These are phyloP conservation scores for Colletotrichum navitas DNA, from an alignment of 2,329 filamentous ascomycete genomes.

Conservation along the genomic window DNA sequence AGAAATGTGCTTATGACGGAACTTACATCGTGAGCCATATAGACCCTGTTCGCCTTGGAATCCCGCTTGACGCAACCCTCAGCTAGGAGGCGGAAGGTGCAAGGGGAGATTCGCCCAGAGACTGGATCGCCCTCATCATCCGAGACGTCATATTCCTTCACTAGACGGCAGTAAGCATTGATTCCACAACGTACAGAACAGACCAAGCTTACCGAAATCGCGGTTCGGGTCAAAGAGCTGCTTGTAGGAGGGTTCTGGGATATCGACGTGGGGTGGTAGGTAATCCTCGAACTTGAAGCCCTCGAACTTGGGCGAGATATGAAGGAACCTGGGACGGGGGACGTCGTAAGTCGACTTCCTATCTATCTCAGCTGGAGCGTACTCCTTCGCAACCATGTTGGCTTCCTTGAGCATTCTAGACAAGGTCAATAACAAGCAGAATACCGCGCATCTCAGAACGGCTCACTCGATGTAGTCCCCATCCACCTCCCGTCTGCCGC, in stretches of 20 bases:
- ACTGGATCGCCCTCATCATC: constrained; percentile 57
- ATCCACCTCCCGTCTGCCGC: constrained; percentile 1
- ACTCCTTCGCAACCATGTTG: constrained; percentile 24
- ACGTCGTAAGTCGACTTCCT: constrained; percentile 36
- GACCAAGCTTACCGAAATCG: constrained; percentile 20
- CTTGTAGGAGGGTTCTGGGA: constrained; percentile 3
- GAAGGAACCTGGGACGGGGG: constrained; percentile 41
- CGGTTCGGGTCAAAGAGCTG: constrained; percentile 28
- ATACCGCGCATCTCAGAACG: neutral
- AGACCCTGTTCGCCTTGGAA: constrained; percentile 34
- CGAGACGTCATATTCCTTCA: constrained; percentile 49
- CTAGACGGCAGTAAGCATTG: neutral
- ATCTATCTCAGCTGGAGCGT: constrained; percentile 26
- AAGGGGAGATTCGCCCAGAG: constrained; percentile 55
- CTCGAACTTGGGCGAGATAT: constrained; percentile 33
- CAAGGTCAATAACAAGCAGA: neutral
- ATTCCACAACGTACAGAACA: neutral
- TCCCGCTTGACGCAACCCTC: constrained; percentile 52
- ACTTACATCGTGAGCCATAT: constrained; percentile 44
- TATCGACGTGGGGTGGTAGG: constrained; percentile 1
- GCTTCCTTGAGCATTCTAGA: constrained; percentile 35
- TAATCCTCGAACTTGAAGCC: constrained; percentile 31
- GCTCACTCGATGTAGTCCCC: constrained; percentile 26
- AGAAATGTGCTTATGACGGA: neutral
- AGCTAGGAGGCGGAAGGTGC: constrained; percentile 56